Base-by-base conservation (phyloP, 208 protist species). In the Vickermania ingenoplastis region DNA sequence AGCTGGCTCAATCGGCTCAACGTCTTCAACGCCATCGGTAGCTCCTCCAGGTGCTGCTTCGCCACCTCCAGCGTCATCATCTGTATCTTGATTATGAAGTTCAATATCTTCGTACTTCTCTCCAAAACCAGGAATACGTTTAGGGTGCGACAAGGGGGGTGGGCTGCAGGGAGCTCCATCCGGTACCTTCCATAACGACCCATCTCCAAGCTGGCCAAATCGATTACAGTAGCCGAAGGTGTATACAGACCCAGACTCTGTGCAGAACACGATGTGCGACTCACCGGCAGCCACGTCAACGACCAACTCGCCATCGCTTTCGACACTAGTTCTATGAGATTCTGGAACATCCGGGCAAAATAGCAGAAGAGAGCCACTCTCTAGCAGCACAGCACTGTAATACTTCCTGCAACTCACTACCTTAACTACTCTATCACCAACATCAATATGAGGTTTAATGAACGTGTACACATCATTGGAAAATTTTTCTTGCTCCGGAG, bases 201-300 rank as follows among this genome's bases (percentile, higher is more conserved):
- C 87, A 62, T 91, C 82, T 21, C 87, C 87, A 25, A 94, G 75
- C 71, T 94, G 87, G 7, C 87, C 87, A 63, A 88, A 78, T 17
- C 57, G 70, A 57, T 94, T 94, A 59, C 76, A 68, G 61, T 76
- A 91, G 52, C 87, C 83, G 53, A 81, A 87, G 21, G 59, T 86
- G 75, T 79, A 90, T 3, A 89, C 79, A 1, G 71, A 69, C 41
- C 87, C 87, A 7, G 75, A 76, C 2, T 64, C 62, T 5, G 81
- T 94, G 67, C 83, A 91, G 64, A 83, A 91, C 22, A 87, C 87
- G 67, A 94, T 78, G 67, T 94, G 87, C 5, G 65, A 51, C 26
- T 73, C 74, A 14, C 87, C 87, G 1, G 87, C 79, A 28, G 76
- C 82, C 1, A 94, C 81, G 67, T 94, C 87, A 0, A 66, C 49